These are phyloP conservation scores for Mitragyna speciosa DNA, from an alignment of 257 asterid species.

Conservation along the genomic window DNA sequence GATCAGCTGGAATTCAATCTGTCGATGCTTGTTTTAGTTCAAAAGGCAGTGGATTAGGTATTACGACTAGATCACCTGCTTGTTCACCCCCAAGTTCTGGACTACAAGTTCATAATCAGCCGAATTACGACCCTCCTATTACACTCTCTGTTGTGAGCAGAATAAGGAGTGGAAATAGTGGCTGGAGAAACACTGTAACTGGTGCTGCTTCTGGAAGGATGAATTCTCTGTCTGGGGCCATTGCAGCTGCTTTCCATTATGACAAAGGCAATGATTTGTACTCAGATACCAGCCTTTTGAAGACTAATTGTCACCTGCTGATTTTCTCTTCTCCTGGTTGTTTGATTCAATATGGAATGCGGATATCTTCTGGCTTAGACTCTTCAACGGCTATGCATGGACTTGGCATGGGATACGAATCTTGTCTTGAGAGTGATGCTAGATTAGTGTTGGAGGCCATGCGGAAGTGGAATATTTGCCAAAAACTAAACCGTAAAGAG, in stretches of 20 bases:
- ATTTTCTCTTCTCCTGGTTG: slow-evolving; percentile 83
- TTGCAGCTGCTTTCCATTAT: slow-evolving; percentile 68
- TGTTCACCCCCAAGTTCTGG: slow-evolving; percentile 42
- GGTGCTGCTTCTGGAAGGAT: slow-evolving; percentile 75
- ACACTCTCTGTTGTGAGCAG: slow-evolving; percentile 36
- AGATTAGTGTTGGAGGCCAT: slow-evolving; percentile 61
- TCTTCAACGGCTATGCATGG: slow-evolving; percentile 36
- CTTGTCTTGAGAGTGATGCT: slow-evolving; percentile 44
- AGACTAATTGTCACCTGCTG: slow-evolving; percentile 55
- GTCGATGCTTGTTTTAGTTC: slow-evolving; percentile 35
- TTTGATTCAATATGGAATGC: slow-evolving; percentile 65
- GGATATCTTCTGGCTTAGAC: slow-evolving; percentile 49
- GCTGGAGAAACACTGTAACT: slow-evolving; percentile 50
- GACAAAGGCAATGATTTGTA: slow-evolving; percentile 38
- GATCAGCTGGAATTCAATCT: slow-evolving; percentile 26
- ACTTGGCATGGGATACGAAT: slow-evolving; percentile 35
- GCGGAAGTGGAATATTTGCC: slow-evolving; percentile 83
- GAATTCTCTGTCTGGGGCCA: slow-evolving; percentile 51
- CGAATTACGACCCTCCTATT: slow-evolving; percentile 25
- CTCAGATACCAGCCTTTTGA: slow-evolving; percentile 38
- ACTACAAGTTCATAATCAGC: slow-evolving; percentile 50
- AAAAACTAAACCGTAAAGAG: slow-evolving; percentile 57
- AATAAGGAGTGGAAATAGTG: slow-evolving; percentile 33
- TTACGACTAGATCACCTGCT: slow-evolving; percentile 32
- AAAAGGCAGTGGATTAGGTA: slow-evolving; percentile 31